These are phyloP conservation scores for Kokia cookei DNA, from an alignment of 441 rosid genomes.

Conservation along the genomic window DNA sequence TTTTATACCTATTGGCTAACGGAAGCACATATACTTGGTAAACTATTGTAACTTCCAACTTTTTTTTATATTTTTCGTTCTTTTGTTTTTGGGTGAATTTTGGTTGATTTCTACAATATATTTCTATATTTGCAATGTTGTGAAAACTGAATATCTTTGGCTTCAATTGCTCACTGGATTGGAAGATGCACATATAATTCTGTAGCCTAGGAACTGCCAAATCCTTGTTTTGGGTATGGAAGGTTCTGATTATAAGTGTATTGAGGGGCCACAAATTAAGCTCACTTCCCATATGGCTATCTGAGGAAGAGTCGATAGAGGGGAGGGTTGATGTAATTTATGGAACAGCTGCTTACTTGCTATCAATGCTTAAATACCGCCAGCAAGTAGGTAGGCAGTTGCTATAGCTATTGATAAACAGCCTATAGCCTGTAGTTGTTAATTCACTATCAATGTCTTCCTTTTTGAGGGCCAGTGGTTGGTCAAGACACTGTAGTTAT, in stretches of 20 bases:
- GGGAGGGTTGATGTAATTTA: background rate
- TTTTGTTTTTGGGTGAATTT: background rate
- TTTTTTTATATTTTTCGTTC: background rate
- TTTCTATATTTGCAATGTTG: background rate
- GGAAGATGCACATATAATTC: background rate
- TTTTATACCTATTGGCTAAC: too few relatives aligned
- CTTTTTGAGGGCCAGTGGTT: background rate
- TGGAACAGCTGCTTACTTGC: background rate
- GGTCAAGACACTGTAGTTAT: background rate
- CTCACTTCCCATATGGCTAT: background rate
- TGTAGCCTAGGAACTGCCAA: background rate
- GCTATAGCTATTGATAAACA: background rate
- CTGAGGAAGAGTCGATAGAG: background rate
- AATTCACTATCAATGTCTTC: background rate
- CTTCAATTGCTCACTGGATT: background rate
- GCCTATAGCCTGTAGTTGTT: background rate
- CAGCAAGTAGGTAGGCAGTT: background rate
- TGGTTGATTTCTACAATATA: background rate
- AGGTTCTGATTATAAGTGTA: background rate
- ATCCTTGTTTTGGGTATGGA: background rate
- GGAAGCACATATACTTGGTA: too few relatives aligned
- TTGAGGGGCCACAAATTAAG: background rate
- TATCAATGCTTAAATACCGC: background rate
- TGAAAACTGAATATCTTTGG: background rate
- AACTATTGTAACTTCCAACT: too few relatives aligned